Conservation (phyloP, 2,329 filamentous ascomycete genomes). For the Phialophora expanda region DNA sequence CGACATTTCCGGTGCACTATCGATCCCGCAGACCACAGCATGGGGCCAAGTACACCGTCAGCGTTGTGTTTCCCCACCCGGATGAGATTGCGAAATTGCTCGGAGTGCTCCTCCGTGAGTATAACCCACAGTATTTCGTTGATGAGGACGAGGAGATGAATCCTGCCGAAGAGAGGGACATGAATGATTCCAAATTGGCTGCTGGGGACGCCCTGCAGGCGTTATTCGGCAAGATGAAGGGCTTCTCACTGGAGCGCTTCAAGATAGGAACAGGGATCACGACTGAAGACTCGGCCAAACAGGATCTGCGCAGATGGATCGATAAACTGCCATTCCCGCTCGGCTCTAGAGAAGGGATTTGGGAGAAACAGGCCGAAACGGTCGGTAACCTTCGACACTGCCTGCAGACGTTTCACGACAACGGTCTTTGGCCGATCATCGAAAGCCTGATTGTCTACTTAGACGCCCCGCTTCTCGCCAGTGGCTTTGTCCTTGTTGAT, state of each 20-base stretch:
- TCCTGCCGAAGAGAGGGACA: not conserved
- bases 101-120: not conserved
- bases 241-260: not conserved
- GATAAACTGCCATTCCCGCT: not conserved
- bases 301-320: not conserved
- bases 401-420: slow-evolving; percentile 2
- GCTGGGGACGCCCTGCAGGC: not conserved
- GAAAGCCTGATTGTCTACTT: slow-evolving; percentile 11
- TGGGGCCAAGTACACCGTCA: not conserved
- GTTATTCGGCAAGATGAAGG: not conserved
- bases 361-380: not conserved
- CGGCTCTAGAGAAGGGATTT: not conserved
- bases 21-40: not conserved
- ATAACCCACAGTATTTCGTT: not conserved
- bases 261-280: not conserved
- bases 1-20: not conserved
- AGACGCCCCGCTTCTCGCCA: slow-evolving; percentile 10
- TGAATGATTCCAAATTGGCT: not conserved
- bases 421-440: slow-evolving; percentile 27
- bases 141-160: not conserved
- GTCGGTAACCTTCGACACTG: not conserved
- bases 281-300: not conserved
- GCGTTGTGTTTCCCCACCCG: not conserved
- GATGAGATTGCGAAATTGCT: not conserved
- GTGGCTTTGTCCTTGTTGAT: slow-evolving; percentile 24